These are phyloP conservation scores for Gymnopilus dilepis DNA, from an alignment of 768 basidiomycete genomes.

Conservation along the genomic window DNA sequence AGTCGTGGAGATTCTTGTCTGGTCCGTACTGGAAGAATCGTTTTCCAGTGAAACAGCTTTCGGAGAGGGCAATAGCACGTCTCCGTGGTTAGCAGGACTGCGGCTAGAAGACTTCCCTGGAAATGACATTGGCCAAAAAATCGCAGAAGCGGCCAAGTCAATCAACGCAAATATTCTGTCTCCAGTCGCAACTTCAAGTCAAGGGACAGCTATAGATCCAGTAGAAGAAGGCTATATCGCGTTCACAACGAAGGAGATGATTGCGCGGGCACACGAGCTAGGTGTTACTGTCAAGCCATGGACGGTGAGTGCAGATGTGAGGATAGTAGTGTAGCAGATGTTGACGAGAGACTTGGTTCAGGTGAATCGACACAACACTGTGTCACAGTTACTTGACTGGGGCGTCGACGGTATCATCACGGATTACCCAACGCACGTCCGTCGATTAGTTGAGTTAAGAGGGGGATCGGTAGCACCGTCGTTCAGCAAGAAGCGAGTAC, in stretches of 20 bases:
- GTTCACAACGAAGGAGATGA: conserved; percentile 74
- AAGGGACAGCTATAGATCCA: conserved; percentile 48
- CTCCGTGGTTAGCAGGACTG: conserved; percentile 74
- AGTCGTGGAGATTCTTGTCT: conserved; percentile 25
- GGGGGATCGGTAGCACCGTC: conserved; percentile 58
- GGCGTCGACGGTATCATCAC: conserved; percentile 81
- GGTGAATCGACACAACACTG: conserved; percentile 66
- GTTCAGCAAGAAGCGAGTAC: conserved; percentile 62
- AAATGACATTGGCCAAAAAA: conserved; percentile 55
- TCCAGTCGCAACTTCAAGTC: conserved; percentile 51
- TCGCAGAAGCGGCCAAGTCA: conserved; percentile 70
- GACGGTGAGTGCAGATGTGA: conserved; percentile 55
- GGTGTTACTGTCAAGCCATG: conserved; percentile 73
- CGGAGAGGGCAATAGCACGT: conserved; percentile 47
- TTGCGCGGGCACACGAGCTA: conserved; percentile 65
- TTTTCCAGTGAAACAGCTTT: conserved; percentile 41
- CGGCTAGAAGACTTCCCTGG: conserved; percentile 69
- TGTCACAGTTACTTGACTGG: conserved; percentile 62
- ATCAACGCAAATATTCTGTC: conserved; percentile 73
- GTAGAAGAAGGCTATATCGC: conserved; percentile 48
- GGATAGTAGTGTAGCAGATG: background rate
- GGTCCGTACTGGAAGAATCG: background rate
- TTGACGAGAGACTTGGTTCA: conserved; percentile 28
- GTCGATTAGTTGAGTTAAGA: conserved; percentile 59
- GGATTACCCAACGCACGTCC: conserved; percentile 69